phyloP scores from a whole-genome alignment of 2,329 filamentous ascomycete genomes.

The Xylariomycetidae sp. region DNA sequence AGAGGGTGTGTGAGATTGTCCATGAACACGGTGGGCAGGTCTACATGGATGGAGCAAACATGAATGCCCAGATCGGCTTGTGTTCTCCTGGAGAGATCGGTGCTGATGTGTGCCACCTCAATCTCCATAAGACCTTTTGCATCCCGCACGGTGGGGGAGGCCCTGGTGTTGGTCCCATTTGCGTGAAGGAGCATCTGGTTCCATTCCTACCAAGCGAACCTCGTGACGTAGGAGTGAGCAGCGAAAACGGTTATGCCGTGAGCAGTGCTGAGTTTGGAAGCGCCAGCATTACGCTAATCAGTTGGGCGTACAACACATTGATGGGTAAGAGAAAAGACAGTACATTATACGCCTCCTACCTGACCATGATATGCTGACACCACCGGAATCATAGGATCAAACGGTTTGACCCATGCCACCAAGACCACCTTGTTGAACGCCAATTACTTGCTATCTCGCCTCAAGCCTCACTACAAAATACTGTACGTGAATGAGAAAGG shows the following conservation, averaged over 20 bases:
- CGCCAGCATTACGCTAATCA: slow-evolving; percentile 89
- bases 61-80: slow-evolving; percentile 96
- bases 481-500: slow-evolving; percentile 88
- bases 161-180: slow-evolving; percentile 89
- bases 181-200: slow-evolving; percentile 76
- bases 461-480: slow-evolving; percentile 82
- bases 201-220: slow-evolving; percentile 67
- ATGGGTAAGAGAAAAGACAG: slow-evolving; percentile 61
- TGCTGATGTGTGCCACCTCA: slow-evolving; percentile 93
- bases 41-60: slow-evolving; percentile 98
- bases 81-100: slow-evolving; percentile 94
- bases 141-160: slow-evolving; percentile 95
- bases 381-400: slow-evolving; percentile 38
- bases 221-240: slow-evolving; percentile 2
- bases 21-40: slow-evolving; percentile 88
- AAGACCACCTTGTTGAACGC: slow-evolving; percentile 92
- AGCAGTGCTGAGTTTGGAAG: slow-evolving; percentile 83
- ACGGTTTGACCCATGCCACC: slow-evolving; percentile 82
- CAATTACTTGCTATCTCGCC: slow-evolving; percentile 89
- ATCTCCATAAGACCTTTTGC: slow-evolving; percentile 98
- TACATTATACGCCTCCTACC: no score
- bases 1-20: slow-evolving; percentile 78
- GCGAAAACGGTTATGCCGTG: slow-evolving; percentile 51
- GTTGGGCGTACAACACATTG: slow-evolving; percentile 91
- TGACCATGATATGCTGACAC: background rate